Evolutionary conservation across 768 basidiomycete genomes (phyloP).

Genomic region (Lyophyllum atratum): DNA sequence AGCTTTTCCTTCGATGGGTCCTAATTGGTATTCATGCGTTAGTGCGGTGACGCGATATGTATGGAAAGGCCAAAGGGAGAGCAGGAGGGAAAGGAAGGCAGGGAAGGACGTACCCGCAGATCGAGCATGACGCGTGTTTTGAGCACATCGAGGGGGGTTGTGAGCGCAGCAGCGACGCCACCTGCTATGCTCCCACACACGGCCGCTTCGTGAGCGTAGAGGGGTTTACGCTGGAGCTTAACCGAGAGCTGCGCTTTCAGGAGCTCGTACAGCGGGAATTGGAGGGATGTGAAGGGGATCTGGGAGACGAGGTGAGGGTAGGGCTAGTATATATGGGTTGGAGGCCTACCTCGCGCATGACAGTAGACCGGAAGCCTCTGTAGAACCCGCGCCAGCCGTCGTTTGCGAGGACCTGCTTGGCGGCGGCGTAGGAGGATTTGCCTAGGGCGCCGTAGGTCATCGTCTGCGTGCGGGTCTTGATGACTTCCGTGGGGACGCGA

Average conservation of each 20-base stretch:
- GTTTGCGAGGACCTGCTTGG: slow-evolving; percentile 52
- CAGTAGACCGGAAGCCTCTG: slow-evolving; percentile 81
- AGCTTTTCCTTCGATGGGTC: slow-evolving; percentile 46
- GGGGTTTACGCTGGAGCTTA: slow-evolving; percentile 50
- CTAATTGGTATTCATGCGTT: slow-evolving; percentile 30
- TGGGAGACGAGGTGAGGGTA: slow-evolving; percentile 45
- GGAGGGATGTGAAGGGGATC: slow-evolving; percentile 96
- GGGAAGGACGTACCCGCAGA: slow-evolving; percentile 55
- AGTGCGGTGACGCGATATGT: background rate
- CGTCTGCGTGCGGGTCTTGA: slow-evolving; percentile 92
- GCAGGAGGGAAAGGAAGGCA: too few relatives aligned
- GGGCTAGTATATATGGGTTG: too few relatives aligned
- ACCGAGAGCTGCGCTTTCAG: slow-evolving; percentile 71
- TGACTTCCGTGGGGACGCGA: slow-evolving; percentile 94
- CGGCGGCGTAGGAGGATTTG: slow-evolving; percentile 60
- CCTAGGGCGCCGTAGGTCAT: slow-evolving; percentile 64
- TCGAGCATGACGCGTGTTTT: slow-evolving; percentile 99
- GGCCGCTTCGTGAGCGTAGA: slow-evolving; percentile 78
- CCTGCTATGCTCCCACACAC: slow-evolving; percentile 91
- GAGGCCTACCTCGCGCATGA: slow-evolving; percentile 49
- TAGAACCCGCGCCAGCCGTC: slow-evolving; percentile 84
- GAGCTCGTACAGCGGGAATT: slow-evolving; percentile 94
- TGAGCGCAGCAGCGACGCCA: slow-evolving; percentile 83
- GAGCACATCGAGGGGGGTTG: slow-evolving; percentile 94
- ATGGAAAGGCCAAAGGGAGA: background rate